Conservation (phyloP, 202 grass and related monocot species). For the Digitaria exilis region DNA sequence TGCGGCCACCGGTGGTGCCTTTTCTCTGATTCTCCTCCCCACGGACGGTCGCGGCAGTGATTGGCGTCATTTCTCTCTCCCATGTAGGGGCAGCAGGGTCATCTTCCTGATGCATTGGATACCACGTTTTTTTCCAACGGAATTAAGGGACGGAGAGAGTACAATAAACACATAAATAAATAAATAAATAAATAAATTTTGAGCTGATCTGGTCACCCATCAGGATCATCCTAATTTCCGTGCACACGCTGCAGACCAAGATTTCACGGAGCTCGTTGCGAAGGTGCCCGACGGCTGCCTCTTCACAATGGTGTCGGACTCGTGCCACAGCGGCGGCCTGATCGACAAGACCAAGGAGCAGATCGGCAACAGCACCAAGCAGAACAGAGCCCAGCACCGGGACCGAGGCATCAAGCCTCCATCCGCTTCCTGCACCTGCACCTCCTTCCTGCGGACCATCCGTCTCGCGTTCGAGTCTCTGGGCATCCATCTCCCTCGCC, state of each 20-base stretch:
- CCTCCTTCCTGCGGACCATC: constrained; percentile 47
- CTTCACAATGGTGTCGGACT: constrained; percentile 84
- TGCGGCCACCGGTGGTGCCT: too few species aligned
- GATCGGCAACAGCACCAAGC: constrained; percentile 77
- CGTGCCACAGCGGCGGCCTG: constrained; percentile 90
- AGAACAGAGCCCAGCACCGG: constrained; percentile 34
- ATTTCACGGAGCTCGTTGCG: constrained; percentile 84
- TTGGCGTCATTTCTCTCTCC: too few species aligned
- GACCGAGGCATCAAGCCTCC: constrained; percentile 41
- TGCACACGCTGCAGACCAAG: constrained; percentile 59
- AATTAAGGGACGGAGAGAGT: too few species aligned
- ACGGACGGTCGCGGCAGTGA: too few species aligned
- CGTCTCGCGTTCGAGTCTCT: constrained; percentile 46
- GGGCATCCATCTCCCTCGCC: constrained; percentile 48
- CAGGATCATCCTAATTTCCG: background rate
- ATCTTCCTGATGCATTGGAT: too few species aligned
- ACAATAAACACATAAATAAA: too few species aligned
- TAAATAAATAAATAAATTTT: too few species aligned
- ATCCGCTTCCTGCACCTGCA: constrained; percentile 10
- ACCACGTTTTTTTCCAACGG: too few species aligned
- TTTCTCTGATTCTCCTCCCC: too few species aligned
- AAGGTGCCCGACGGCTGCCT: constrained; percentile 73
- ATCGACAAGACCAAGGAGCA: constrained; percentile 92
- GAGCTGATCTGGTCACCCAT: too few species aligned
- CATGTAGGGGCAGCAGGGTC: too few species aligned